A percentile compares a stretch with the other conserved stretches of the same genome.
Evolutionary conservation across 2,329 filamentous ascomycete genomes (phyloP).

Genomic region (Exophiala mesophila): DNA sequence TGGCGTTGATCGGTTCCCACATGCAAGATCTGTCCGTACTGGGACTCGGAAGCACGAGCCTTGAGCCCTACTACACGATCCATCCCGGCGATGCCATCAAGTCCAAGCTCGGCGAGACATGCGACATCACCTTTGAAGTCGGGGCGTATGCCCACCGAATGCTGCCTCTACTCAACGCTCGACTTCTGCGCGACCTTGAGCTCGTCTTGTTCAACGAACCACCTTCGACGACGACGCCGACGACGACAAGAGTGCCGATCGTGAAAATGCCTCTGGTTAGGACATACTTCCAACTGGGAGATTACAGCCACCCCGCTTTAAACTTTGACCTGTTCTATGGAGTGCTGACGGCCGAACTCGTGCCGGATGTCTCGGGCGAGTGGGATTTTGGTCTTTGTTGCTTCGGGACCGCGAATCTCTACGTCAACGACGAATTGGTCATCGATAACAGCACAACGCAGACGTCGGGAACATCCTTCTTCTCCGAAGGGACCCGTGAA

Average conservation of each 20-base stretch:
- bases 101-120: not conserved
- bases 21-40: constrained; percentile 44
- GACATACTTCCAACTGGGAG: constrained; percentile 47
- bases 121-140: constrained; percentile 9
- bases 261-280: constrained; percentile 44
- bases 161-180: constrained; percentile 25
- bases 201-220: constrained; percentile 52
- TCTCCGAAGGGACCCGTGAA: constrained; percentile 36
- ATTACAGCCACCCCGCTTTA: constrained; percentile 43
- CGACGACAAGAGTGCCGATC: constrained; percentile 44
- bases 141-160: constrained; percentile 32
- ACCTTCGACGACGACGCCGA: constrained; percentile 39
- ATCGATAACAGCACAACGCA: constrained; percentile 63
- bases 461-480: constrained; percentile 51
- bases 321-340: constrained; percentile 49
- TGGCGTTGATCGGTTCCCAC: constrained; percentile 51
- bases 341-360: constrained; percentile 57
- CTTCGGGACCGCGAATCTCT: constrained; percentile 58
- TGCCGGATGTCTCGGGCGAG: constrained; percentile 53
- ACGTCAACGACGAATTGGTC: constrained; percentile 56
- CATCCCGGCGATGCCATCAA: constrained; percentile 40
- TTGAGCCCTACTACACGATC: constrained; percentile 40
- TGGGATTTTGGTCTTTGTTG: constrained; percentile 63
- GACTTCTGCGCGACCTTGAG: not conserved
- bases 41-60: constrained; percentile 60